Conservation (phyloP, 179 eudicot species). For the Spinacia oleracea region DNA sequence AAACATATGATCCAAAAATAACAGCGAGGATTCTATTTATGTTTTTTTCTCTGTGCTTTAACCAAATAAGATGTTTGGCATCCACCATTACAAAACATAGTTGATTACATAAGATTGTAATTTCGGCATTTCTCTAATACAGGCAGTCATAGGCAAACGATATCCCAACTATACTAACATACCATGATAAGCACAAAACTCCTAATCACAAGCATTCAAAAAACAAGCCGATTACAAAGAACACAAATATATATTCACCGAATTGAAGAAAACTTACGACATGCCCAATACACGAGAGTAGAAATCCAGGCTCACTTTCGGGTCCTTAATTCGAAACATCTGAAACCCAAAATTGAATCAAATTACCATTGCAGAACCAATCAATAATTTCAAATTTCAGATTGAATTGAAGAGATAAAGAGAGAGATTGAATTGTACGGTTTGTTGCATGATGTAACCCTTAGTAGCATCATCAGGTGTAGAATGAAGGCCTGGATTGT, state of each 20-base stretch:
- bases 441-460: constrained; percentile 3
- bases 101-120: too few relatives aligned
- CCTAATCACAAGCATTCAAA: background rate
- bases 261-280: constrained; percentile 65
- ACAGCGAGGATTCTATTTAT: too few relatives aligned
- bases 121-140: too few relatives aligned
- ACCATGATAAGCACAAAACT: too few relatives aligned
- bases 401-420: background rate
- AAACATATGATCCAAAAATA: too few relatives aligned
- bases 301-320: constrained; percentile 85
- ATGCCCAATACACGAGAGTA: constrained; percentile 88
- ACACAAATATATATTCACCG: background rate
- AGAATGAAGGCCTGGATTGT: background rate
- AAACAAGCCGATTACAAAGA: background rate
- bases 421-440: background rate
- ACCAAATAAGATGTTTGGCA: too few relatives aligned
- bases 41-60: too few relatives aligned
- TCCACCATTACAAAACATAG: too few relatives aligned
- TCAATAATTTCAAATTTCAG: background rate
- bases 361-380: background rate
- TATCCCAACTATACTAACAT: too few relatives aligned
- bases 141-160: too few relatives aligned
- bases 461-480: constrained; percentile 1
- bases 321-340: constrained; percentile 96
- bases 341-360: constrained; percentile 26